phyloP scores from a whole-genome alignment of 345 rosid genomes.

The Arabidopsis arenosa region DNA sequence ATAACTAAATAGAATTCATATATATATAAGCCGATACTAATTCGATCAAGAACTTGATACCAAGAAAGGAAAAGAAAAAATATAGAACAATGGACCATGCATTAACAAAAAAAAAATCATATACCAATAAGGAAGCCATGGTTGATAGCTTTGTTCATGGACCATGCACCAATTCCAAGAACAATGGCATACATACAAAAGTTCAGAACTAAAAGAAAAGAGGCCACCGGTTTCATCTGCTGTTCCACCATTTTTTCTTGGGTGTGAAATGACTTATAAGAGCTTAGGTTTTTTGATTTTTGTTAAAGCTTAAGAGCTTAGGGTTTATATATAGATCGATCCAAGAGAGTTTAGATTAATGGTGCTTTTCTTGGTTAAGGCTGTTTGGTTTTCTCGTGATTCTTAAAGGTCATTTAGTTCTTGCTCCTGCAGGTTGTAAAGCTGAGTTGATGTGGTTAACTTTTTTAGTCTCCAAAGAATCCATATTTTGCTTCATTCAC shows the following conservation, averaged over 20 bases:
- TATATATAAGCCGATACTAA: neutral
- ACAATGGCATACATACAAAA: slow-evolving; percentile 77
- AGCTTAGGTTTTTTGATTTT: neutral
- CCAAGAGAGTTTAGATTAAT: slow-evolving; percentile 12
- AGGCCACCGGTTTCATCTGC: slow-evolving; percentile 61
- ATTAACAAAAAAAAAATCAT: neutral
- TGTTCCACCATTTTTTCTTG: slow-evolving; percentile 54
- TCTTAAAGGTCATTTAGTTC: slow-evolving; percentile 24
- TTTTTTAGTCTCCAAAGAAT: slow-evolving; percentile 24
- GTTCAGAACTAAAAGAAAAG: slow-evolving; percentile 67
- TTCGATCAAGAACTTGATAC: neutral
- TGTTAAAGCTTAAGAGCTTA: slow-evolving; percentile 8
- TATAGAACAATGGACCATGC: neutral
- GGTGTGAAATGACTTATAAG: neutral
- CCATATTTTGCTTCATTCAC: slow-evolving; percentile 40
- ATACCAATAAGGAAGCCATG: slow-evolving; percentile 85
- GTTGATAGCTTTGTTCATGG: slow-evolving; percentile 77
- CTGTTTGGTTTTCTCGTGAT: slow-evolving; percentile 49
- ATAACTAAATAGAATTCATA: neutral
- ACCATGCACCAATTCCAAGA: slow-evolving; percentile 86
- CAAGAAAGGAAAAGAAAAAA: neutral
- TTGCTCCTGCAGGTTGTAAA: slow-evolving; percentile 39
- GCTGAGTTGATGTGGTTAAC: slow-evolving; percentile 8
- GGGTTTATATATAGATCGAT: slow-evolving; percentile 37
- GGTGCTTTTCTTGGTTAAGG: slow-evolving; percentile 81